phyloP scores from a whole-genome alignment of 768 basidiomycete species.

The Coprinopsis strossmayeri region DNA sequence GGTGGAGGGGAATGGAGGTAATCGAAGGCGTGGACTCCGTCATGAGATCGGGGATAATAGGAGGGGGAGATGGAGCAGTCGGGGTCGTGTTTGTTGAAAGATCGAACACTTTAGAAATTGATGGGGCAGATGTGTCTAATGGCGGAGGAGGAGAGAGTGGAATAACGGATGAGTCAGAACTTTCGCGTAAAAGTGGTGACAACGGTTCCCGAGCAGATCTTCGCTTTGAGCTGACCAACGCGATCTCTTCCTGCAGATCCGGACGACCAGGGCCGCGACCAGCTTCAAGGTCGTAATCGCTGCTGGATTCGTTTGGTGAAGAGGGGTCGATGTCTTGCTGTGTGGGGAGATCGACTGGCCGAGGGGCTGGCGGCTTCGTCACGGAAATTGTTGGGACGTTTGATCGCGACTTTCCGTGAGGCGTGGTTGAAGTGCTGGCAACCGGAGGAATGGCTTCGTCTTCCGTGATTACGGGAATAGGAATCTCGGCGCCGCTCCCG shows the following conservation, averaged over 20 bases:
- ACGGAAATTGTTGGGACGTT: conserved; percentile 52
- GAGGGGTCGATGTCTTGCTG: conserved; percentile 47
- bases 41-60: conserved; percentile 42
- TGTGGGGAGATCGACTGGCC: conserved; percentile 65
- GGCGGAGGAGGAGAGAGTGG: conserved; percentile 17
- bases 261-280: conserved; percentile 35
- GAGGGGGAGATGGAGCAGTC: no score
- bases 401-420: conserved; percentile 16
- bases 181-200: conserved; percentile 19
- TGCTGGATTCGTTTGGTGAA: conserved; percentile 38
- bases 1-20: conserved; percentile 30
- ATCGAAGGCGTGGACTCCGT: conserved; percentile 33
- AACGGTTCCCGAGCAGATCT: conserved; percentile 14
- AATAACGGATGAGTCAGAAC: conserved; percentile 18
- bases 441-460: conserved; percentile 30
- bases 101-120: conserved; percentile 12
- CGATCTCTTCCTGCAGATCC: conserved; percentile 17
- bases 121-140: conserved; percentile 9
- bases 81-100: conserved; percentile 13
- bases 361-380: conserved; percentile 65
- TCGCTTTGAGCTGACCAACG: conserved; percentile 18
- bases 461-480: conserved; percentile 55
- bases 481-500: conserved; percentile 48
- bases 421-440: conserved; percentile 17
- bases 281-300: conserved; percentile 43